Base-by-base conservation (phyloP, 768 basidiomycete genomes). In the Mycena vulgaris region DNA sequence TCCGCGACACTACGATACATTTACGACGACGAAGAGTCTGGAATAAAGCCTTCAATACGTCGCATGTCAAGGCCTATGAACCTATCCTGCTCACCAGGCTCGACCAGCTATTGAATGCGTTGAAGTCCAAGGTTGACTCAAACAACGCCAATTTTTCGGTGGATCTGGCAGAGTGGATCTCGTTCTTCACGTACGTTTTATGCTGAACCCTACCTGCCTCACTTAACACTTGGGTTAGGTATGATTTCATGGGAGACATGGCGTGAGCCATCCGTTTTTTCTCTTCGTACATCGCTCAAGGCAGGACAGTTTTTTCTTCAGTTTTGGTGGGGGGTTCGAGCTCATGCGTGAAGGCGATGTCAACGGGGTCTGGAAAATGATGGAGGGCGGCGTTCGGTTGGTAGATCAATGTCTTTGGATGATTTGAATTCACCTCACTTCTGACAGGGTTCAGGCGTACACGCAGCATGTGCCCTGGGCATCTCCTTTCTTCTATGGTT, bases 301-400 rank as follows among this genome's bases (percentile, higher is more conserved):
- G 27, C 30, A 25, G 21, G 35, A 42, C 28, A 5, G 48, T 30
- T 37, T 35, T 67, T 33, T 30, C 31, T 35, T 67, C 30, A 85
- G 83, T 37, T 85, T 84, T 49, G 81, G 81, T 8, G 81, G 81
- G 9, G 79, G 80, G 10, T 83, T 81, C 37, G 81, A 84, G 51
- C 77, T 82, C 60, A 76, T 83, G 77, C 78, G 78, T 14, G 76
- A 82, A 23, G 76, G 83, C 8, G 84, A 85, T 63, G 69, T 56
- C n/a, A 68, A 78, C 14, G 77, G 76, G 21, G 63, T 83, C 27
- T 77, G 79, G 75, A 47, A 73, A 25, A 72, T 75, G 21, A 68
- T 83, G 65, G 75, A 79, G 63, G 71, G 63, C 28, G 78, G 77
- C 14, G 68, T 82, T 81, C 63, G 56, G 77, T 61, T 21, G 17